Base-by-base conservation (phyloP, 2,329 filamentous ascomycete genomes). In the Ophiostoma quercus region DNA sequence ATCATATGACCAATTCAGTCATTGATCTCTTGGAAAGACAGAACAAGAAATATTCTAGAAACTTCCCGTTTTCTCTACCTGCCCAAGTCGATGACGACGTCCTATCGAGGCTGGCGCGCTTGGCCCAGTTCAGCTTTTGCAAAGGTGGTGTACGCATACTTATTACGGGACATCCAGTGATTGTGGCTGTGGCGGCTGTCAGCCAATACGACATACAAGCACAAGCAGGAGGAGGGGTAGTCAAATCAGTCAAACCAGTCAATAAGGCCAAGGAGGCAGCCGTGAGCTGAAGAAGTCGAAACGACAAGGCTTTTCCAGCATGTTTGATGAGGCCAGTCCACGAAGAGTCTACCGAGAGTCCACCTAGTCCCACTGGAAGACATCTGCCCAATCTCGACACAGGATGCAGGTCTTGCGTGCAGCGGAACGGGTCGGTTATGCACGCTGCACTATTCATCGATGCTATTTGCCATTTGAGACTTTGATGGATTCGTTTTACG, bases 121-220 rank as follows among this genome's bases (percentile, higher is more conserved):
- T 57, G 22, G 7, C 3, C 51, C 8, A 25, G n/a, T 57, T 57
- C 51, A 57, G 51, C 51, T 25, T 25, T 57, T 25, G 16, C 6
- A 3, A 9, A 47, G 43, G 51, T 4, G 51, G 51, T 57, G 51
- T 57, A 25, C 34, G 5, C 9, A n/a, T 22, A 57, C n/a, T 54
- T 4, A 12, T 37, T 81, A 79, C 70, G 25, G 3, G 47, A 34
- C 25, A 29, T n/a, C 47, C 8, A 54, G 47, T 54, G n/a, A 57
- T 62, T 32, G 57, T 62, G 57, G 57, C 57, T 62, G 14, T 32
- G 57, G 57, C 57, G 57, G 57, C 25, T 62, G 25, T 62, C 57
- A 62, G 57, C 57, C 57, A 62, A 62, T 62, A 62, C 57, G 57
- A 62, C 25, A 62, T 32, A 62, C 57, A 12, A 25, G 9, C 2